Evolutionary conservation across 768 basidiomycete genomes (phyloP).

Genomic region (Pleurotus salmoneostramineus): DNA sequence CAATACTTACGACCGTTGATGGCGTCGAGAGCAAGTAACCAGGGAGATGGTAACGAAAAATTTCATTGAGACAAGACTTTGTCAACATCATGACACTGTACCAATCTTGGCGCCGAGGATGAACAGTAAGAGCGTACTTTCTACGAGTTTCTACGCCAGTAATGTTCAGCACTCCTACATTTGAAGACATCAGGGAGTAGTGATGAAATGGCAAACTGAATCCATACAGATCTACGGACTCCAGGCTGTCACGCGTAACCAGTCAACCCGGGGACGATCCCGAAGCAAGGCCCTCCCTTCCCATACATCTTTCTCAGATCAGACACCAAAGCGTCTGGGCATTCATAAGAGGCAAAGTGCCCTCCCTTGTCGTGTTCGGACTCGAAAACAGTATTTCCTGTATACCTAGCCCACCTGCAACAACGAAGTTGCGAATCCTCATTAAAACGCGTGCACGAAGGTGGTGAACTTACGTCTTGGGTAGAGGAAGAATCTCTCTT

Average conservation of each 20-base stretch:
- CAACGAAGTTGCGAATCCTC: neutral
- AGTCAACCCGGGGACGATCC: conserved; percentile 19
- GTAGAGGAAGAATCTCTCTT: conserved; percentile 21
- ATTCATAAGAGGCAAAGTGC: conserved; percentile 39
- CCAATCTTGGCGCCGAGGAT: too few relatives aligned
- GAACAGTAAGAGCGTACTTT: too few relatives aligned
- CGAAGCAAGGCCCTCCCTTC: conserved; percentile 22
- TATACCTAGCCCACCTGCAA: neutral
- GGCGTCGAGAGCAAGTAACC: too few relatives aligned
- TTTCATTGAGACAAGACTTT: too few relatives aligned
- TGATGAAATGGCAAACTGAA: too few relatives aligned
- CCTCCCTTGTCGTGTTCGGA: conserved; percentile 35
- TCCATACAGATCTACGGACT: too few relatives aligned
- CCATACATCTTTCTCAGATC: conserved; percentile 45
- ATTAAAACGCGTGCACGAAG: neutral
- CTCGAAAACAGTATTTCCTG: conserved; percentile 30
- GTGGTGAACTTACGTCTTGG: conserved; percentile 22
- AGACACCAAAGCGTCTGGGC: conserved; percentile 24
- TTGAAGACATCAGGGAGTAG: too few relatives aligned
- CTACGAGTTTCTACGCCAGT: too few relatives aligned
- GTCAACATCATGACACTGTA: too few relatives aligned
- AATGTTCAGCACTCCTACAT: too few relatives aligned
- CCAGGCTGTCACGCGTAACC: conserved; percentile 16
- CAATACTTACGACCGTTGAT: too few relatives aligned
- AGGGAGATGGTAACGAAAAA: too few relatives aligned